Conservation (phyloP, 2,329 filamentous ascomycete species). For the Fusarium foetens region DNA sequence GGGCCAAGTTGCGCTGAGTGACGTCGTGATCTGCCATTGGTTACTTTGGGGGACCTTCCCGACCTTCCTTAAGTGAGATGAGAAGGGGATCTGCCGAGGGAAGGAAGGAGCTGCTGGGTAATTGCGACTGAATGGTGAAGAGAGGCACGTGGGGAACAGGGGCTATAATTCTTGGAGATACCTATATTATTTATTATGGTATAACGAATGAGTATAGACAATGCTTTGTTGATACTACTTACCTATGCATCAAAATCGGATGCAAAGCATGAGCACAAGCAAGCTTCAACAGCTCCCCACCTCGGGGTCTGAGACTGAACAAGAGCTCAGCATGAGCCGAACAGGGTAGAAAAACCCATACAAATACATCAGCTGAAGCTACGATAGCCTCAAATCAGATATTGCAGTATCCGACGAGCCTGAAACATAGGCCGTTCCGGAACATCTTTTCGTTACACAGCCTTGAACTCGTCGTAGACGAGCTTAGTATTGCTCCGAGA, state of each 20-base stretch:
- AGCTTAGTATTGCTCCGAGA: constrained; percentile 18
- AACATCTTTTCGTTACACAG: constrained; percentile 2
- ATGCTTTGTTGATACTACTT: background rate
- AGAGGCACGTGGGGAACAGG: constrained; percentile 18
- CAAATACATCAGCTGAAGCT: background rate
- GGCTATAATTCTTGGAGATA: background rate
- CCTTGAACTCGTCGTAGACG: constrained; percentile 34
- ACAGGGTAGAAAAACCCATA: background rate
- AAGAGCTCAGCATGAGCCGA: background rate
- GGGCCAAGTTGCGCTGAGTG: constrained; percentile 23
- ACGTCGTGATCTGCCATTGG: constrained; percentile 34
- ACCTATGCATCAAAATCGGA: background rate
- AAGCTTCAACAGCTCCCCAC: background rate
- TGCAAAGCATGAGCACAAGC: background rate
- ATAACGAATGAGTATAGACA: background rate
- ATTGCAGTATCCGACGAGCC: background rate
- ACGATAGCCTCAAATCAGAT: background rate
- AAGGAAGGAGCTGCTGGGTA: background rate
- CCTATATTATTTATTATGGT: background rate
- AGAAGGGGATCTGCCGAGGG: constrained; percentile 18
- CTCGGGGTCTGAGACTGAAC: background rate
- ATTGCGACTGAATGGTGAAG: constrained; percentile 3
- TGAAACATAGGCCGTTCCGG: constrained; percentile 18
- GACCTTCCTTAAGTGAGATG: constrained; percentile 6
- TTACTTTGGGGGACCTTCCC: background rate